Base-by-base conservation (phyloP, 495 filamentous ascomycete species). In the Penicillium bialowiezense region DNA sequence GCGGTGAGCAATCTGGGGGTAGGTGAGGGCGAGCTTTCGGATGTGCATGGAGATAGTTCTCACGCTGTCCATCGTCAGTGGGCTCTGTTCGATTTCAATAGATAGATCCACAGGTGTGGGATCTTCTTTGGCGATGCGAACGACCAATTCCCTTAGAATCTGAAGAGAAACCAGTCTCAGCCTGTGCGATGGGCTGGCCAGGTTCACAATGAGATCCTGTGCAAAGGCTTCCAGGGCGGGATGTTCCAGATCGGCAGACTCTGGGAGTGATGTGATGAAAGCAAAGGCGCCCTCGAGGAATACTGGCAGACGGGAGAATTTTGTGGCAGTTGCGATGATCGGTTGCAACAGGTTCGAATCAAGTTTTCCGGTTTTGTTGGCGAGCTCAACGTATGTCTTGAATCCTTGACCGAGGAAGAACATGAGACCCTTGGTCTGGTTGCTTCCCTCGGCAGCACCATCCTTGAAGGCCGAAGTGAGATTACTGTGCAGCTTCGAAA, bases 21-120 rank as follows among this genome's bases (percentile, higher is more conserved):
- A 88, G 56, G 85, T 55, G 48, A 79, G 61, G 38, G 82, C 73
- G 24, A 97, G 77, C 54, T 87, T 90, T 28, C 93, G 86, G 33
- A 95, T 79, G 46, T 92, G 85, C 77, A 97, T 92, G 7, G 89
- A 82, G 14, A 93, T 72, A 2, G 81, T 78, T 14, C 93, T 80
- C 33, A 80, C 77, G 24, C 85, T 90, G 44, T 93, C 81, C 3
- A 97, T 62, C 44, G 82, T 82, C 17, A 95, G 63, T 4, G 86
- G 81, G n/a, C 82, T 86, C 40, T 88, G 75, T 63, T 97, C 92
- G 18, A 90, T 80, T 48, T 87, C 78, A 7, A 88, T 66, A 10
- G 83, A 81, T 9, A 75, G 56, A 4, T 66, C 61, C 20, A 85
- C 60, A 5, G 75, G 62, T 2, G 69, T 68, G 13, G 69, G 55